Evolutionary conservation across 2,329 filamentous ascomycete species (phyloP).

Genomic region (Teratosphaeria nubilosa): DNA sequence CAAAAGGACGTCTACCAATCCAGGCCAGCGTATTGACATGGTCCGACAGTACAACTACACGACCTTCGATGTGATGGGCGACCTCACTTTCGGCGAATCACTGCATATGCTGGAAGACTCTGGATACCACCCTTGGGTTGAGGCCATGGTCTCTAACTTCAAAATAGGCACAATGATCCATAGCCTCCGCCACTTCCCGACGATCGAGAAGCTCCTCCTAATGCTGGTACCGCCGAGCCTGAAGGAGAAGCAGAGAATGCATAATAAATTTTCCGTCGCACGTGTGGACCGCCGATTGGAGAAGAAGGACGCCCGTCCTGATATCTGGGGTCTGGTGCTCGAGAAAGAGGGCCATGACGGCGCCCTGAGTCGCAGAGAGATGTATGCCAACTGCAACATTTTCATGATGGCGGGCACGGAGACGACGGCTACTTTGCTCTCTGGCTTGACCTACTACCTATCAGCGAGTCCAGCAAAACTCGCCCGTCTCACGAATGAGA

Average conservation of each 20-base stretch:
- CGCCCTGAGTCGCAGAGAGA: constrained; percentile 19
- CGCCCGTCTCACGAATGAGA: constrained; percentile 45
- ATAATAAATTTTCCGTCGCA: neutral
- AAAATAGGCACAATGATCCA: constrained; percentile 3
- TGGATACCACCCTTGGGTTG: constrained; percentile 28
- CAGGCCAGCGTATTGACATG: constrained; percentile 17
- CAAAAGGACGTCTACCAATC: constrained; percentile 19
- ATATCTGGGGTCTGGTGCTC: constrained; percentile 9
- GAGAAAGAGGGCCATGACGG: constrained; percentile 7
- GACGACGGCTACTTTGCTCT: constrained; percentile 64
- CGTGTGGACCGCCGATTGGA: constrained; percentile 7
- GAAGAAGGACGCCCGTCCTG: constrained; percentile 4
- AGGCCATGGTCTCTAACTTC: constrained; percentile 5
- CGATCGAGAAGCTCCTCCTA: constrained; percentile 2
- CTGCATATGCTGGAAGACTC: constrained; percentile 22
- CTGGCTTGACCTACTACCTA: constrained; percentile 61
- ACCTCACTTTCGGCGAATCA: constrained; percentile 25
- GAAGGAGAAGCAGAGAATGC: constrained; percentile 1
- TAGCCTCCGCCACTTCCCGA: constrained; percentile 3
- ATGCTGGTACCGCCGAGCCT: constrained; percentile 2
- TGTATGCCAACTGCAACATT: constrained; percentile 22
- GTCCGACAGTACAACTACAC: constrained; percentile 22
- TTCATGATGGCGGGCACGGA: constrained; percentile 59
- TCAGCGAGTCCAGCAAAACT: constrained; percentile 51
- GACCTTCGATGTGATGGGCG: constrained; percentile 22